Evolutionary conservation across 768 basidiomycete species (phyloP), one percentile per base, ranked within the genome.

Genomic region (Trametes cubensis): DNA sequence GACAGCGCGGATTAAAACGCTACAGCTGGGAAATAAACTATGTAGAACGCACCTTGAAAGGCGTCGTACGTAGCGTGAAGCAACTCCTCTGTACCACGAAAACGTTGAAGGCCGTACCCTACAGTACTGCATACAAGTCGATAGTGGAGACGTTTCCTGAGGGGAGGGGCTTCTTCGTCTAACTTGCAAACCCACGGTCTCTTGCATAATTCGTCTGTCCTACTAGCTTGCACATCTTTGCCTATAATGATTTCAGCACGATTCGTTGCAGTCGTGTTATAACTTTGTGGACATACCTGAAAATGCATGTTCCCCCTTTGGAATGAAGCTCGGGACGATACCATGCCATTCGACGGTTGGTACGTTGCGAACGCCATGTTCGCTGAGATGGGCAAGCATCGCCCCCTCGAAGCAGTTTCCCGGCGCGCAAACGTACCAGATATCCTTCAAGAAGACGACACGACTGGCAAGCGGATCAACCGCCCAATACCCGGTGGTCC

Each of bases 401-500:
- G 21, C 20, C 2, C 64, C 60, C 48, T 65, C 64, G 1, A 17
- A 3, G 6, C 42, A 40, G 1, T 1, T 6, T n/a, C 1, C 34
- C 4, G 34, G 6, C 6, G 13, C 26, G 3, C n/a, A 30, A 30
- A 30, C 7, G 6, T 52, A 52, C 62, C 62, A 63, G 1, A 52
- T 55, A 17, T 63, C 62, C 58, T 63, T 63, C 18, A 63, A 20
- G 23, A 63, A 59, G 7, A 55, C 52, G 3, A 63, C 28, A 0
- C 18, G 40, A 5, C 26, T 3, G 4, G 55, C 40, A 3, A 3
- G 8, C 4, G 20, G 15, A 6, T 53, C 25, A 2, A 61, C 55
- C 4, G 64, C 64, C 64, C 64, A 65, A n/a, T 58, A 65, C 0
- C 56, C 60, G 1, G 45, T 30, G 15, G 60, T 65, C 3, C 23